Evolutionary conservation across 192 early-diverging fungal species (phyloP).

Genomic region (Piromyces sp.): DNA sequence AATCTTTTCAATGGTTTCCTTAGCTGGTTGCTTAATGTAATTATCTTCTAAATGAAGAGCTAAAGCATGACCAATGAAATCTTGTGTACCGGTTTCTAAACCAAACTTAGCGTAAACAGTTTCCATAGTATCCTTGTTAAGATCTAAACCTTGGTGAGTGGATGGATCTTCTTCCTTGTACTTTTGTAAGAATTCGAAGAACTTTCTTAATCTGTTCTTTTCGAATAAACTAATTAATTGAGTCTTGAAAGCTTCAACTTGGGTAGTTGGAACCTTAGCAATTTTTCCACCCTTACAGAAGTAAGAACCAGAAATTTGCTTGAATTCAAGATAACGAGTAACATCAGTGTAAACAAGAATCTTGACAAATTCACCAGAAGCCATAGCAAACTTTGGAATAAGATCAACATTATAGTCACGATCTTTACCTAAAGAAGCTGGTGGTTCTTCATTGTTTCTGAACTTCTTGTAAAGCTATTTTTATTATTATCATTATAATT

Average conservation of each 20-base stretch:
- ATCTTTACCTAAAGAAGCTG: too few relatives aligned
- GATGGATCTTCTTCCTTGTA: slow-evolving; percentile 66
- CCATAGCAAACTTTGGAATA: slow-evolving; percentile 99
- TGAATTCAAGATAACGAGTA: slow-evolving; percentile 91
- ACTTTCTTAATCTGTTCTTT: not conserved
- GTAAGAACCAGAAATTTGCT: slow-evolving; percentile 81
- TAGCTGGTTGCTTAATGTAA: slow-evolving; percentile 44
- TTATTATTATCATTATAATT: too few relatives aligned
- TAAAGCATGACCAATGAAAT: slow-evolving; percentile 95
- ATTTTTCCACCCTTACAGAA: slow-evolving; percentile 81
- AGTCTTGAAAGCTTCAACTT: not conserved
- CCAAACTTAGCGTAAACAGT: slow-evolving; percentile 80
- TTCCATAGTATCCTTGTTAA: slow-evolving; percentile 56
- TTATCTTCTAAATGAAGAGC: slow-evolving; percentile 85
- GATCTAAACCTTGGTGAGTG: slow-evolving; percentile 64
- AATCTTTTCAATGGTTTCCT: slow-evolving; percentile 76
- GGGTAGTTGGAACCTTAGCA: slow-evolving; percentile 79
- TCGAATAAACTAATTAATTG: not conserved
- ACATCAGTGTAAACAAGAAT: slow-evolving; percentile 96
- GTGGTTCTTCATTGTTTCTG: slow-evolving; percentile 20
- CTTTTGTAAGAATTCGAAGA: slow-evolving; percentile 55
- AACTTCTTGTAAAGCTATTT: slow-evolving; percentile 52
- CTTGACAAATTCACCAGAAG: slow-evolving; percentile 89
- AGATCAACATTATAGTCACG: slow-evolving; percentile 89
- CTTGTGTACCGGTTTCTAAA: slow-evolving; percentile 85